These are phyloP conservation scores for Arachnomyces sp. DNA, from an alignment of 2,329 filamentous ascomycete species.

Conservation along the genomic window DNA sequence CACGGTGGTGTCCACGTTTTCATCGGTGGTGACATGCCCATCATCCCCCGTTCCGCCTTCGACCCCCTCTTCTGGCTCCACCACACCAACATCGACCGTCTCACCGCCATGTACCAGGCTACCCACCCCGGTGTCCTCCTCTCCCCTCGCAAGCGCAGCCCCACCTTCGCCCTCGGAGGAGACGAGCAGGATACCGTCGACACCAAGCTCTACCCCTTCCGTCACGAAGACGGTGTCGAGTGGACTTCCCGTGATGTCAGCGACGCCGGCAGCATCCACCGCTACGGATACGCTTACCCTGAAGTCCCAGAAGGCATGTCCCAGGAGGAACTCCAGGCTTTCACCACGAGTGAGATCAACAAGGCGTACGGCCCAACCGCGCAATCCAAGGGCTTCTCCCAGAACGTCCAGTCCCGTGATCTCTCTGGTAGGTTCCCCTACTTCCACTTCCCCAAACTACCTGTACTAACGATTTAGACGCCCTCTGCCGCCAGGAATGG, in stretches of 20 bases:
- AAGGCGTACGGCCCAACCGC: constrained; percentile 1
- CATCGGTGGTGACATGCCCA: constrained; percentile 54
- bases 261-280: constrained; percentile 4
- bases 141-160: too few relatives aligned
- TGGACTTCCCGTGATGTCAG: constrained; percentile 7
- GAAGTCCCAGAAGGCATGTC: constrained; percentile 3
- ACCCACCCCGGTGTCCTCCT: constrained; percentile 49
- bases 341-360: constrained; percentile 1
- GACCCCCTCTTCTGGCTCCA: constrained; percentile 75
- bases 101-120: constrained; percentile 69
- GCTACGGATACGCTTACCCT: constrained; percentile 5
- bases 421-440: too few relatives aligned
- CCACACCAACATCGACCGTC: constrained; percentile 65
- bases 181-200: background rate
- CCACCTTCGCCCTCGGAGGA: constrained; percentile 5
- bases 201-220: constrained; percentile 8
- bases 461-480: background rate
- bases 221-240: constrained; percentile 2
- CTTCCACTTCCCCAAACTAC: background rate
- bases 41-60: constrained; percentile 63
- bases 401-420: background rate
- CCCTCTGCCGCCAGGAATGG: constrained; percentile 3
- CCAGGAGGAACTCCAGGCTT: background rate
- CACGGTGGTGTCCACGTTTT: constrained; percentile 45
- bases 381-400: background rate